These are phyloP conservation scores for Lachancea sp. DNA, from an alignment of 805 yeast genomes.

Conservation along the genomic window DNA sequence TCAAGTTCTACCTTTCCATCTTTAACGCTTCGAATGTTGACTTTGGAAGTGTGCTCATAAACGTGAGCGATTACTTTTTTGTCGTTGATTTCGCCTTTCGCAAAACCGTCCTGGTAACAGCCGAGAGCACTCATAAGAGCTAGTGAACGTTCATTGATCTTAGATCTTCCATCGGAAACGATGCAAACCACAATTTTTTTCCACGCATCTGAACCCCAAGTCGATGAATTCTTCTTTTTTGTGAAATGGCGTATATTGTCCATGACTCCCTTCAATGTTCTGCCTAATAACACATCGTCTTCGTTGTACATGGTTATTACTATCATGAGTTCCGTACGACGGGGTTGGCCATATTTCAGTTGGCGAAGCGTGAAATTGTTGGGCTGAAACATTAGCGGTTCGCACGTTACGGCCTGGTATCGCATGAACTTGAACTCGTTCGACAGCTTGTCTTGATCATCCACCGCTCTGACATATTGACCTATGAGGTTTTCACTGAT, in stretches of 20 bases:
- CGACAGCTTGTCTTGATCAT: conserved; percentile 32
- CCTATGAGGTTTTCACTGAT: conserved; percentile 62
- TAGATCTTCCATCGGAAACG: conserved; percentile 87
- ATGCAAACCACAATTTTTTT: conserved; percentile 85
- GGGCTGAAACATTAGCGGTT: conserved; percentile 61
- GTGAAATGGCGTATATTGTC: conserved; percentile 74
- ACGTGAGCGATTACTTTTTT: conserved; percentile 77
- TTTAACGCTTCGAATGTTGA: conserved; percentile 66
- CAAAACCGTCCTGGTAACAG: conserved; percentile 91
- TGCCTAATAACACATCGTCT: conserved; percentile 70
- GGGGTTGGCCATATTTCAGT: conserved; percentile 64
- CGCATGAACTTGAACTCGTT: conserved; percentile 77
- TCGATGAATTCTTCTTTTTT: conserved; percentile 54
- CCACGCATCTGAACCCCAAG: conserved; percentile 97
- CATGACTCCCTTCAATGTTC: conserved; percentile 86
- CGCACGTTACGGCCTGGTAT: conserved; percentile 90
- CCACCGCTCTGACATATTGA: conserved; percentile 41
- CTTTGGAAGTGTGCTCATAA: conserved; percentile 89
- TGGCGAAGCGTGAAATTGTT: conserved; percentile 79
- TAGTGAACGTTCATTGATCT: conserved; percentile 70
- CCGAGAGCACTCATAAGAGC: conserved; percentile 83
- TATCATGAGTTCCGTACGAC: conserved; percentile 79
- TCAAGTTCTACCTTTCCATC: conserved; percentile 56
- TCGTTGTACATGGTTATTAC: conserved; percentile 90
- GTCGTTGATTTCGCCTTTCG: conserved; percentile 83